phyloP scores from a whole-genome alignment of 768 basidiomycete genomes.

The Artomyces pyxidatus region DNA sequence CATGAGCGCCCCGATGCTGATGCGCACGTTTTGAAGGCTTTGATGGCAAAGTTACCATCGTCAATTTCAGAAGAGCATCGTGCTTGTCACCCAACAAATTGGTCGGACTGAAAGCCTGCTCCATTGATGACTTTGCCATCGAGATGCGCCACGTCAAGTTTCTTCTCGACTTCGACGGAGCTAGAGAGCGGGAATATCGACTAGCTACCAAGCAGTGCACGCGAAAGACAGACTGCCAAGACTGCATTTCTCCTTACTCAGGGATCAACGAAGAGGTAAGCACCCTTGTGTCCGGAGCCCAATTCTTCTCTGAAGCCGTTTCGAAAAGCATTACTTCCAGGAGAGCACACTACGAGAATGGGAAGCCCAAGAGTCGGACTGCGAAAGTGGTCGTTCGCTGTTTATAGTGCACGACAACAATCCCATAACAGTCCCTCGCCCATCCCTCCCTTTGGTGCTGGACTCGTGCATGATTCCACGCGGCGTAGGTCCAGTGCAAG shows the following conservation, averaged over 20 bases:
- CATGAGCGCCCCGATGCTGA: not conserved
- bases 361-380: too few relatives aligned
- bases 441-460: too few relatives aligned
- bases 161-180: slow-evolving; percentile 38
- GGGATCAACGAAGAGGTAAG: not conserved
- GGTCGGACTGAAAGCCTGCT: slow-evolving; percentile 30
- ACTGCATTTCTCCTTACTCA: not conserved
- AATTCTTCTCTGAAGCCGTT: not conserved
- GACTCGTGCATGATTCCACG: too few relatives aligned
- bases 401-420: too few relatives aligned
- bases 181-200: slow-evolving; percentile 21
- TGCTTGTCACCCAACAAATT: slow-evolving; percentile 19
- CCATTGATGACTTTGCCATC: slow-evolving; percentile 31
- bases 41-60: slow-evolving; percentile 34
- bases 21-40: slow-evolving; percentile 20
- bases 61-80: slow-evolving; percentile 42
- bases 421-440: too few relatives aligned
- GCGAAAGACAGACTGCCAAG: not conserved
- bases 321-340: slow-evolving; percentile 5
- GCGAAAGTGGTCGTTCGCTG: too few relatives aligned
- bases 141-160: slow-evolving; percentile 54
- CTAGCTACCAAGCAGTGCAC: too few relatives aligned
- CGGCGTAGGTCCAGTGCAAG: too few relatives aligned
- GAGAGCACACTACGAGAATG: slow-evolving; percentile 9
- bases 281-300: not conserved